Percentiles rank a stretch among this genome's conserved stretches.
Conservation (phyloP, 1,139 yeast genomes). For the Pneumocystis sp. region DNA sequence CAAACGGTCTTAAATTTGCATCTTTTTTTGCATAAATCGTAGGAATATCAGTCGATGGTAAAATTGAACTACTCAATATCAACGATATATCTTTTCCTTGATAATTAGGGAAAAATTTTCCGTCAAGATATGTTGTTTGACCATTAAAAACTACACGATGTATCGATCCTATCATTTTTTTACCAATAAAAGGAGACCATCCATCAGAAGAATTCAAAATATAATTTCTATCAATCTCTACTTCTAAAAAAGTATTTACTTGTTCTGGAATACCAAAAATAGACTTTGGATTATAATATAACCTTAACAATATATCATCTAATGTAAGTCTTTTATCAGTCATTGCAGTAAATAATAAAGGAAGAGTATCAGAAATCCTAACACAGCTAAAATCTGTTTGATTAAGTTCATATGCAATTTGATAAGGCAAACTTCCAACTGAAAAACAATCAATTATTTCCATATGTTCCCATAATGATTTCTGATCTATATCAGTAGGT, state of each 20-base stretch:
- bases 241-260: slow-evolving; percentile 54
- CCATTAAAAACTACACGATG: slow-evolving; percentile 73
- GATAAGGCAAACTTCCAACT: slow-evolving; percentile 64
- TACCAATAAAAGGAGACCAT: slow-evolving; percentile 40
- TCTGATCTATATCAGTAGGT: slow-evolving; percentile 70
- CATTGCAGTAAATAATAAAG: slow-evolving; percentile 71
- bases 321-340: slow-evolving; percentile 55
- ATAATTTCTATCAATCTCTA: slow-evolving; percentile 60
- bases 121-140: slow-evolving; percentile 74
- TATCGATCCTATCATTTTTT: slow-evolving; percentile 56
- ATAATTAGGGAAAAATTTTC: slow-evolving; percentile 32
- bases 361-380: slow-evolving; percentile 68
- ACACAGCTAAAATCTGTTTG: slow-evolving; percentile 50
- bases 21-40: slow-evolving; percentile 1
- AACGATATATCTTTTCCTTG: slow-evolving; percentile 5
- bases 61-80: slow-evolving; percentile 13
- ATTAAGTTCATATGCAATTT: slow-evolving; percentile 51
- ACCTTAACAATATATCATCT: slow-evolving; percentile 53
- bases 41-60: slow-evolving; percentile 12
- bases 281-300: slow-evolving; percentile 68
- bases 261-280: slow-evolving; percentile 79
- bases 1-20: neutral
- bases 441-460: slow-evolving; percentile 71
- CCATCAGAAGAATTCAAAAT: slow-evolving; percentile 30
- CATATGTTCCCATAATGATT: slow-evolving; percentile 66